Evolutionary conservation across 208 protist genomes (phyloP), one percentile per base, ranked within the genome.

Genomic region (Naegleria fowleri): DNA sequence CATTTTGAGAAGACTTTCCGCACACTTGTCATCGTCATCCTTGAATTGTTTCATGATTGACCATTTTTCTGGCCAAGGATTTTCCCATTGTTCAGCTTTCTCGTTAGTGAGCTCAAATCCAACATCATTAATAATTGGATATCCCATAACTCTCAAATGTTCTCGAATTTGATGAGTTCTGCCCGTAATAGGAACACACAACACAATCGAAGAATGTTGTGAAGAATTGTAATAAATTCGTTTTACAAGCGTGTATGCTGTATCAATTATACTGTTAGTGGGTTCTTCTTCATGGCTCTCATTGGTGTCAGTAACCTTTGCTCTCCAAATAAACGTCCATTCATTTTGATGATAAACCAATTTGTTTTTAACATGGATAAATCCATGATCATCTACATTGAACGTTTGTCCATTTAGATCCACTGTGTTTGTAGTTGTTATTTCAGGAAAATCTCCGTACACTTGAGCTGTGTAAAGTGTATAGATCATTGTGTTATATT

Each of bases 81-180:
- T 76, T 76, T 76, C 58, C 58, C 58, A 76, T n/a, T 76, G 3
- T 76, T 76, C 58, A n/a, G 9, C 6, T 25, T 76, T 76, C 5
- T 76, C 58, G n/a, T n/a, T n/a, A n/a, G 6, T 25, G 19, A 76
- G n/a, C 6, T 76, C 58, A 76, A n/a, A 76, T 76, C 58, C 95
- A 7, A 22, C 29, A 91, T 98, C 97, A 4, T 92, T 92, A 38
- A 95, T 92, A 86, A 98, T 98, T 0, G 97, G 96, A 87, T 97
- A 94, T 0, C 96, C 96, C 0, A 98, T 90, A 5, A 93, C 93
- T 51, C 94, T 93, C 15, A 97, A 92, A 91, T 98, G 97, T 16
- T 97, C 96, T 33, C 97, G 94, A 51, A 98, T 94, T 92, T 98
- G 97, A 92, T 98, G 97, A 16, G 97, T 98, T 59, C 97, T 93